Evolutionary conservation across 2,329 filamentous ascomycete species (phyloP), one percentile per base, ranked within the genome.

Genomic region (Claviceps sorghi): DNA sequence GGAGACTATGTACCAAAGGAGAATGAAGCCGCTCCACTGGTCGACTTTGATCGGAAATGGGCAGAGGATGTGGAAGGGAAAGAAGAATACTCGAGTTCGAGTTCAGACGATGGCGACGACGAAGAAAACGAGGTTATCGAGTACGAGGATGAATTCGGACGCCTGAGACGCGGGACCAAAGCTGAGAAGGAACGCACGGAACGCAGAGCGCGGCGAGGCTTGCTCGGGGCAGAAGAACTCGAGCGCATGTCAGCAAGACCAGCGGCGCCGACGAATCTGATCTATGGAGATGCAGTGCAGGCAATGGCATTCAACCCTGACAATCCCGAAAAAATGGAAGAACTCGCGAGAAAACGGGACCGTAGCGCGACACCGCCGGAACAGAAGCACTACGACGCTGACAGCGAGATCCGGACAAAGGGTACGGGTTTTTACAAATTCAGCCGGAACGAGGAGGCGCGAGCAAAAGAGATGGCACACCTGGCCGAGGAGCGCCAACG

Each of bases 41-140:
- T 98, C 2, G 91, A 98, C 69, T 98, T 98, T 67, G 93, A 97
- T 68, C 77, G 84, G 55, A 98, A 97, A 70, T 97, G 93, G 90
- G 88, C 85, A 0, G 87, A 95, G 63, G 71, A 72, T 26, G 72
- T 82, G 52, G 84, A 64, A 55, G 61, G 65, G 26, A 64, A 65
- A n/a, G 73, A 80, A 41, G 82, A 88, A 58, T 80, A 86, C 56
- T 82, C 69, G n/a, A 63, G 57, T 7, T 62, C 62, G 43, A 67
- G 63, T 52, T 65, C 65, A 10, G 64, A 70, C 7, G 62, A 70
- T 5, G 67, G 67, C n/a, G 64, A 65, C 2, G 71, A 72, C 15
- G 70, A 66, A 59, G 70, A 71, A 44, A 72, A 75, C 29, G 84
- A 89, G 51, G 67, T 86, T n/a, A 72, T 97, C 5, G 90, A 96